Base-by-base conservation (phyloP, 2,329 filamentous ascomycete species). In the Fusarium compactum region DNA sequence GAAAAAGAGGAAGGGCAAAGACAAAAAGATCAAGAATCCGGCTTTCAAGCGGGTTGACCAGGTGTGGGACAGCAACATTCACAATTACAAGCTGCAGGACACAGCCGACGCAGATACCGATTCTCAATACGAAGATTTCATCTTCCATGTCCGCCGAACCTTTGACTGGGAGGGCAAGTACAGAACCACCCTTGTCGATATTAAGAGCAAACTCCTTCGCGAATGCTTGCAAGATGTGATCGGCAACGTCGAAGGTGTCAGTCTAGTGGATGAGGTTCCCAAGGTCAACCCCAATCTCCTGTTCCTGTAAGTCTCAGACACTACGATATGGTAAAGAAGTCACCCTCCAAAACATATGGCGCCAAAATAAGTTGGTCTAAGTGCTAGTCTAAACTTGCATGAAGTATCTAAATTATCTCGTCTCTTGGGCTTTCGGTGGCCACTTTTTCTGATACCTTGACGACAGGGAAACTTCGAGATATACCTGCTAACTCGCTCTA, bases 161-260 rank as follows among this genome's bases (percentile, higher is more conserved):
- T 97, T 97, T 77, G 91, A 95, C 78, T 93, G 89, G 88, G 92
- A 96, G 72, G 93, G 93, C 67, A 94, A 94, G 74, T 95, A 93
- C 74, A 85, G 88, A 73, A 76, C 78, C 76, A 94, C 94, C 0
- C 82, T 90, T 16, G 89, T 97, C 51, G 93, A 97, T 71, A 92
- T 97, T 79, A 96, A 95, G 81, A 96, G 93, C 77, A 94, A 94
- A 72, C 81, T 89, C 18, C 84, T 97, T 6, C 90, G 91, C 10
- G 90, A 94, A 67, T 90, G 89, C 24, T 84, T 82, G 32, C 79
- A 81, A 53, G 79, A 81, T 45, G 76, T 81, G 43, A 80, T 82
- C 6, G 78, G 79, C 8, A 76, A 78, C 29, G 72, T 79, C 41
- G 75, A 78, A 43, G 79, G 92, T 18, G 86, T 97, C 44, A 95